phyloP scores from a whole-genome alignment of 176 grass and related monocot species.

The Luzula sylvatica region DNA sequence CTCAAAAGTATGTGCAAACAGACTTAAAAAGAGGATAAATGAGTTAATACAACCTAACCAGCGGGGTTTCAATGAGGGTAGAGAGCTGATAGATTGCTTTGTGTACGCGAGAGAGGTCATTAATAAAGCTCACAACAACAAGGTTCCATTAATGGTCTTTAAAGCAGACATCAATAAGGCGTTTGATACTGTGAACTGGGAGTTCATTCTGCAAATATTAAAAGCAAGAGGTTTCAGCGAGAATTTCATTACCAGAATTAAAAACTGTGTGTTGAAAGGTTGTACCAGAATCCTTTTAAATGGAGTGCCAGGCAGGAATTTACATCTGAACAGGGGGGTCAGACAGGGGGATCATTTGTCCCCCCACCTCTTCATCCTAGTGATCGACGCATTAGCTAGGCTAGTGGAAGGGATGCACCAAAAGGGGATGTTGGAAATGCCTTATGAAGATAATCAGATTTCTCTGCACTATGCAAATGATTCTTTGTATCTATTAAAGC shows the following conservation, averaged over 20 bases:
- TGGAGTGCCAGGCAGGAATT: background rate
- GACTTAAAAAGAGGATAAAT: background rate
- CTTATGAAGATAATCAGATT: background rate
- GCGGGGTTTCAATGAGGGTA: background rate
- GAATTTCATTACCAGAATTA: background rate
- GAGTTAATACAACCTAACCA: background rate
- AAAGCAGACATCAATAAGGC: background rate
- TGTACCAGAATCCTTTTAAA: background rate
- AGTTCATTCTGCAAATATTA: background rate
- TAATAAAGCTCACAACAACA: background rate
- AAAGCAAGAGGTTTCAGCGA: background rate
- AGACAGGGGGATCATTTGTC: conserved; percentile 2
- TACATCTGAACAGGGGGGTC: background rate
- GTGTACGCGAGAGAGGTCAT: background rate
- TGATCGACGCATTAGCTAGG: background rate
- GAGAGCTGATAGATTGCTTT: background rate
- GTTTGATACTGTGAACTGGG: background rate
- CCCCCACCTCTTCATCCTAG: background rate
- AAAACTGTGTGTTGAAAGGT: background rate
- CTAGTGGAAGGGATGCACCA: background rate
- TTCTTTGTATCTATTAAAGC: background rate
- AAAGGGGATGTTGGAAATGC: background rate
- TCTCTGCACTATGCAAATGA: background rate
- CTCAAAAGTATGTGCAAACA: background rate
- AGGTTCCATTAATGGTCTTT: background rate